phyloP scores from a whole-genome alignment of 169 alveolate species.

The Cryptosporidium tyzzeri region DNA sequence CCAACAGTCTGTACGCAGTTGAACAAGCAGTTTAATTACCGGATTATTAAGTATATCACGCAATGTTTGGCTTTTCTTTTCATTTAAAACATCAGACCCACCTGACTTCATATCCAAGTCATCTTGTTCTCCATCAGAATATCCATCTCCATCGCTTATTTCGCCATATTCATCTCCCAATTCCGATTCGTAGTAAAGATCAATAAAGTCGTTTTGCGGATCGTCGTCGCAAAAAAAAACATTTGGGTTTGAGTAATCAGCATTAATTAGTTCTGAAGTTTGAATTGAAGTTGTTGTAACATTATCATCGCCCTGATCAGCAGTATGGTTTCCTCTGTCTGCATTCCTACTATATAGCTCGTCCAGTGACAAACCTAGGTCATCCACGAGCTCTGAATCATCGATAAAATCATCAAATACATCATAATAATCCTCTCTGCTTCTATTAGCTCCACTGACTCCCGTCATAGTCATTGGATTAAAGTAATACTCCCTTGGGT shows the following conservation, averaged over 20 bases:
- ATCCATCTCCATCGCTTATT: neutral
- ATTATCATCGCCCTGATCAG: constrained; percentile 17
- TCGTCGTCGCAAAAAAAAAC: constrained; percentile 54
- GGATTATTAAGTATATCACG: constrained; percentile 55
- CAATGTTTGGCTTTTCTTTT: constrained; percentile 24
- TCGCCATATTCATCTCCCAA: neutral
- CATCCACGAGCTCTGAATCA: constrained; percentile 71
- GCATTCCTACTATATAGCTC: constrained; percentile 51
- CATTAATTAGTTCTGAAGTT: constrained; percentile 67
- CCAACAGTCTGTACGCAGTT: constrained; percentile 64
- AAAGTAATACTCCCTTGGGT: constrained; percentile 65
- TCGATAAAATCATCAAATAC: constrained; percentile 75
- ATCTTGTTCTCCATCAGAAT: neutral
- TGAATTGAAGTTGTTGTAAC: constrained; percentile 35
- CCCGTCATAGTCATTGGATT: constrained; percentile 76
- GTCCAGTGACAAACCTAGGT: constrained; percentile 61
- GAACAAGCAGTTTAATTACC: constrained; percentile 41
- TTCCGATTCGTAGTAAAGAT: constrained; percentile 41
- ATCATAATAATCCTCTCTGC: constrained; percentile 73
- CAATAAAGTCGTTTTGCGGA: constrained; percentile 49
- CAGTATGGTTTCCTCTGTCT: neutral
- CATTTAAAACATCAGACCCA: neutral
- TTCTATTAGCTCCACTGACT: constrained; percentile 31
- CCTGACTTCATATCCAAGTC: neutral
- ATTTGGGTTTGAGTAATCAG: constrained; percentile 53